These are phyloP conservation scores for Fusarium tuaranense DNA, from an alignment of 2,329 filamentous ascomycete species.

Conservation along the genomic window DNA sequence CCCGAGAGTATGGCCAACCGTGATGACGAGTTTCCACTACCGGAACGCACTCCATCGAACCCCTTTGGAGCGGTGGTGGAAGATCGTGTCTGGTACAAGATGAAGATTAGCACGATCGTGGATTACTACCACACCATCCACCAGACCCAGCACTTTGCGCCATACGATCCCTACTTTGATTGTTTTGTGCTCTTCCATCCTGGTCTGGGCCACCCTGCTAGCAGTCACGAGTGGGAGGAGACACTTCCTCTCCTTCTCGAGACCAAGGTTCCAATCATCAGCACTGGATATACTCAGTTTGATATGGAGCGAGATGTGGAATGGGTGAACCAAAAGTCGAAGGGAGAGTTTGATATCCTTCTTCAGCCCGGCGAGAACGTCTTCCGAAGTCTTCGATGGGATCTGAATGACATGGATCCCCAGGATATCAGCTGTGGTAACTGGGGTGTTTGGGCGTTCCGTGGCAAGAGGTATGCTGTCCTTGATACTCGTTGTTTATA, in stretches of 20 bases:
- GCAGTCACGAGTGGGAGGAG: slow-evolving; percentile 92
- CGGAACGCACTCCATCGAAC: slow-evolving; percentile 84
- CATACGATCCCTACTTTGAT: slow-evolving; percentile 98
- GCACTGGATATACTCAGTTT: slow-evolving; percentile 94
- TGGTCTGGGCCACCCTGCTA: slow-evolving; percentile 92
- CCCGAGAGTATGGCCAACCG: slow-evolving; percentile 96
- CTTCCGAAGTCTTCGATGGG: slow-evolving; percentile 95
- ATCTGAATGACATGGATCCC: slow-evolving; percentile 94
- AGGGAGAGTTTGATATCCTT: slow-evolving; percentile 91
- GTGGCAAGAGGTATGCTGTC: slow-evolving; percentile 86
- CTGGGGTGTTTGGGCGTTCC: slow-evolving; percentile 97
- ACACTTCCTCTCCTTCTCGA: slow-evolving; percentile 91
- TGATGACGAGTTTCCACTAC: slow-evolving; percentile 91
- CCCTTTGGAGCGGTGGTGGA: slow-evolving; percentile 96
- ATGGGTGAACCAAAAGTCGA: slow-evolving; percentile 87
- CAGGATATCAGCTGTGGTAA: slow-evolving; percentile 96
- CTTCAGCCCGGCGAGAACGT: slow-evolving; percentile 93
- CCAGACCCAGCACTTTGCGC: slow-evolving; percentile 88
- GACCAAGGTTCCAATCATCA: slow-evolving; percentile 94
- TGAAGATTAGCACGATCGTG: slow-evolving; percentile 98
- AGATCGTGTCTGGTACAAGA: slow-evolving; percentile 84
- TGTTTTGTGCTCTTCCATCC: slow-evolving; percentile 98
- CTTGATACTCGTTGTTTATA: slow-evolving; percentile 39
- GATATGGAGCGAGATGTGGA: slow-evolving; percentile 94
- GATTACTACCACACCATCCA: slow-evolving; percentile 99